Evolutionary conservation across 2,329 filamentous ascomycete species (phyloP).

Genomic region (Aspergillus pseudoglaucus): DNA sequence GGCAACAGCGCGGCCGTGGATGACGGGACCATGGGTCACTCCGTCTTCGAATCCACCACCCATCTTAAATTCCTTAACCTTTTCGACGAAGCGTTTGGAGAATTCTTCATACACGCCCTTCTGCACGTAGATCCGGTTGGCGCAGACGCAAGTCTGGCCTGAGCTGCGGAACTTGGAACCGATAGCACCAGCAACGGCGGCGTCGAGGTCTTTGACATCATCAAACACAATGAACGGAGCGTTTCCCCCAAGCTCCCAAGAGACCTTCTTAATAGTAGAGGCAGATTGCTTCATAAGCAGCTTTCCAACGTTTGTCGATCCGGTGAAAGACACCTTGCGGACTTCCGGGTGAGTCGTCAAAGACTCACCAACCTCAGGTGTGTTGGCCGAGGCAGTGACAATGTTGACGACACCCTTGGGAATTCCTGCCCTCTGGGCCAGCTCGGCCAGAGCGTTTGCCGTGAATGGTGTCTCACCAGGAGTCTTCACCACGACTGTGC

Average conservation of each 20-base stretch:
- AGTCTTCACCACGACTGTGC: conserved; percentile 87
- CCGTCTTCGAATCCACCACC: conserved; percentile 42
- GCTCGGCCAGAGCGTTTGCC: conserved; percentile 76
- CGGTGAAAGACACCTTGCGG: conserved; percentile 91
- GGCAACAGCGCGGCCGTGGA: conserved; percentile 72
- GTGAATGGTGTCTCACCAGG: conserved; percentile 91
- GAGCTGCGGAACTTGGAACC: conserved; percentile 88
- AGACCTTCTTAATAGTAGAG: conserved; percentile 75
- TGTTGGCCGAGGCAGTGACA: conserved; percentile 73
- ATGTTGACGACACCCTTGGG: conserved; percentile 88
- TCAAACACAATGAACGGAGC: conserved; percentile 96
- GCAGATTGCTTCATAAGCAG: conserved; percentile 88
- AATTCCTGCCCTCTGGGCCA: conserved; percentile 79
- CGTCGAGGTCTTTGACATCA: conserved; percentile 75
- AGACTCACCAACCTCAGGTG: conserved; percentile 66
- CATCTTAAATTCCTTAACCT: conserved; percentile 45
- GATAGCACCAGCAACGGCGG: conserved; percentile 75
- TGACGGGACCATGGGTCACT: conserved; percentile 44
- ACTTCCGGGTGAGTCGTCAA: conserved; percentile 71
- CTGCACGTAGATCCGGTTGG: conserved; percentile 52
- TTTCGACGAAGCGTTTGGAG: conserved; percentile 48
- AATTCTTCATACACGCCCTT: conserved; percentile 49
- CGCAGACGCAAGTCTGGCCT: conserved; percentile 91
- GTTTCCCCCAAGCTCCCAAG: conserved; percentile 89
- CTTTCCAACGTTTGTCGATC: conserved; percentile 59